These are phyloP conservation scores for Tubosaeta brunneosetosa DNA, from an alignment of 768 basidiomycete genomes.

Conservation along the genomic window DNA sequence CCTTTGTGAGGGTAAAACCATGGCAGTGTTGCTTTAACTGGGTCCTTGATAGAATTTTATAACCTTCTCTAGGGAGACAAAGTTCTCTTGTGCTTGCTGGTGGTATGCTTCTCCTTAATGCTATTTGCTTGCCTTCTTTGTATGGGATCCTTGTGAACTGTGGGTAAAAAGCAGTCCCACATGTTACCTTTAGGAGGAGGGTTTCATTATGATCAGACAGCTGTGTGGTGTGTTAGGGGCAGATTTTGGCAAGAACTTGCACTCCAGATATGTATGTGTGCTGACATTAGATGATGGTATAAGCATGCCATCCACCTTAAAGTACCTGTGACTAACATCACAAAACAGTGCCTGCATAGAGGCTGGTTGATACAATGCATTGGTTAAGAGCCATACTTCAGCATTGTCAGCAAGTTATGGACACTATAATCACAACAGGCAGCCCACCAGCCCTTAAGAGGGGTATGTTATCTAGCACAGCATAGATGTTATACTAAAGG, in stretches of 20 bases:
- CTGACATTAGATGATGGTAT: not conserved
- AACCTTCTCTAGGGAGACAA: not conserved
- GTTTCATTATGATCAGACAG: not conserved
- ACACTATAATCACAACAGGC: slow-evolving; percentile 1
- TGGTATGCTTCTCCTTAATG: not conserved
- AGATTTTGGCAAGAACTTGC: not conserved
- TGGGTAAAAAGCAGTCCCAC: not conserved
- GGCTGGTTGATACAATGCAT: not conserved
- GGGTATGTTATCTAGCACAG: not conserved
- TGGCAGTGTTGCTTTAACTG: not conserved
- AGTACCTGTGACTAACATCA: not conserved
- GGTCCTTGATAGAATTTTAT: not conserved
- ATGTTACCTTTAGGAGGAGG: not conserved
- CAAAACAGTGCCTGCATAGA: slow-evolving; percentile 8
- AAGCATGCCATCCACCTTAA: slow-evolving; percentile 1
- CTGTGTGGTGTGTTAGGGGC: not conserved
- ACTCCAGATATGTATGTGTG: not conserved
- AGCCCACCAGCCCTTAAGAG: not conserved
- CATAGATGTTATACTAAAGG: not conserved
- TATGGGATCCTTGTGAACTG: not conserved
- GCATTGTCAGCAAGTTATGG: not conserved
- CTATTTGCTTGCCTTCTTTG: not conserved
- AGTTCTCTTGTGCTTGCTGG: not conserved
- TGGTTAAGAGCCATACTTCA: not conserved
- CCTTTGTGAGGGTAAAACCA: not conserved